Percentiles rank a stretch among this genome's conserved stretches.
Evolutionary conservation across 2,329 filamentous ascomycete genomes (phyloP).

Genomic region (Cercospora zeina): DNA sequence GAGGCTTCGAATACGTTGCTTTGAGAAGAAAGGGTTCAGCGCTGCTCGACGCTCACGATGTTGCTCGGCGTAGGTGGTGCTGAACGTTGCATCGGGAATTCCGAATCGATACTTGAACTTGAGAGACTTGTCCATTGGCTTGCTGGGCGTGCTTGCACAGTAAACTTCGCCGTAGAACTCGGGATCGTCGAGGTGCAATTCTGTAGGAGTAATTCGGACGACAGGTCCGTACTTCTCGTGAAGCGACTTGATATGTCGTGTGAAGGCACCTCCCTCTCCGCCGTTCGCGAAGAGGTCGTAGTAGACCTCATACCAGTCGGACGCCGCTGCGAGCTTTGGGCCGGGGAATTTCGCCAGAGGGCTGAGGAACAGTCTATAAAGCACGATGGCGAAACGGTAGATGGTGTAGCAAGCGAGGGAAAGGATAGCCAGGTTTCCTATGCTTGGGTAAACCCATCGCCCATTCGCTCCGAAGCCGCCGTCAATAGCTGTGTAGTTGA

Average conservation of each 20-base stretch:
- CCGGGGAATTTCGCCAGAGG: slow-evolving; percentile 41
- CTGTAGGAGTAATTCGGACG: slow-evolving; percentile 16
- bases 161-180: slow-evolving; percentile 16
- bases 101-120: background rate
- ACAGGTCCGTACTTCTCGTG: slow-evolving; percentile 18
- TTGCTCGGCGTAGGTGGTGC: background rate
- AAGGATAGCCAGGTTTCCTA: background rate
- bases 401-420: background rate
- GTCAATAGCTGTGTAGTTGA: background rate
- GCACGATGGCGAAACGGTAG: background rate
- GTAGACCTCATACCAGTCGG: slow-evolving; percentile 26
- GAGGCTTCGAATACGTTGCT: background rate
- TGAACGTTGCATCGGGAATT: background rate
- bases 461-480: background rate
- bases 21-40: background rate
- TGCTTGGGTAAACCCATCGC: background rate
- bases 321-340: slow-evolving; percentile 40
- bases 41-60: background rate
- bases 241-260: slow-evolving; percentile 9
- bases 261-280: slow-evolving; percentile 4
- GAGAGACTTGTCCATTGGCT: background rate
- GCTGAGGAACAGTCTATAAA: slow-evolving; percentile 37
- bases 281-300: slow-evolving; percentile 15
- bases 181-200: slow-evolving; percentile 19
- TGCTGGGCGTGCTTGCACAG: background rate